Percentiles rank a stretch among this genome's conserved stretches.
These are phyloP conservation scores for Stachybotrys elegans DNA, from an alignment of 2,329 filamentous ascomycete genomes.

Conservation along the genomic window DNA sequence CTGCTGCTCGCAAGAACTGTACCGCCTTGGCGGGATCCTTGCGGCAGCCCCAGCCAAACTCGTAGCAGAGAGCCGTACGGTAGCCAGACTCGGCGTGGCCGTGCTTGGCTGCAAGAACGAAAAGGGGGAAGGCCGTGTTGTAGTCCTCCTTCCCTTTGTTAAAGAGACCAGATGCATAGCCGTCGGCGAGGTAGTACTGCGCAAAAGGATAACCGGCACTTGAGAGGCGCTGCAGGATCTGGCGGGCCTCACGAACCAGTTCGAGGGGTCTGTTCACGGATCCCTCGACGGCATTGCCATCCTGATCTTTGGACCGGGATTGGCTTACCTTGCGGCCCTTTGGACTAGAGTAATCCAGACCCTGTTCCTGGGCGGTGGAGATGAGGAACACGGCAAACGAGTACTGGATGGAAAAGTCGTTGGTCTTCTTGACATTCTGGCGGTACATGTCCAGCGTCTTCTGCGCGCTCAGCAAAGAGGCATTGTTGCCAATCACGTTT, in stretches of 20 bases:
- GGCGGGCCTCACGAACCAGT: slow-evolving; percentile 79
- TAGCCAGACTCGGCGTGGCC: slow-evolving; percentile 96
- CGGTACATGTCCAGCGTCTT: slow-evolving; percentile 98
- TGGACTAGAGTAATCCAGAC: slow-evolving; percentile 46
- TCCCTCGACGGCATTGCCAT: slow-evolving; percentile 40
- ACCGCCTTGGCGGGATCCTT: slow-evolving; percentile 88
- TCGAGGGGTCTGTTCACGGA: slow-evolving; percentile 54
- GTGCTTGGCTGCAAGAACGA: slow-evolving; percentile 90
- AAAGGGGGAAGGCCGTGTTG: slow-evolving; percentile 86
- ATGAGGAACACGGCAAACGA: slow-evolving; percentile 95
- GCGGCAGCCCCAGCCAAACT: slow-evolving; percentile 95
- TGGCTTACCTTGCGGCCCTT: slow-evolving; percentile 37
- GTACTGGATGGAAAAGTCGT: slow-evolving; percentile 84
- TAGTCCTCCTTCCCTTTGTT: slow-evolving; percentile 92
- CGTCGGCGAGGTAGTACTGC: slow-evolving; percentile 95
- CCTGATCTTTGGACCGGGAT: slow-evolving; percentile 40
- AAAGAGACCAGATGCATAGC: slow-evolving; percentile 89
- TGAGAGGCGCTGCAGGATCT: slow-evolving; percentile 79
- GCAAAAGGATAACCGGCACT: slow-evolving; percentile 93
- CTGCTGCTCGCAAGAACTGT: slow-evolving; percentile 85
- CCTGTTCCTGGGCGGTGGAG: slow-evolving; percentile 77
- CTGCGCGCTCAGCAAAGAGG: slow-evolving; percentile 82
- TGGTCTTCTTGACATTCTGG: slow-evolving; percentile 95
- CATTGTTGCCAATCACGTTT: slow-evolving; percentile 77
- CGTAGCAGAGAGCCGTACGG: slow-evolving; percentile 88